Evolutionary conservation across 2,329 filamentous ascomycete species (phyloP).

Genomic region (Pseudogymnoascus sp.): DNA sequence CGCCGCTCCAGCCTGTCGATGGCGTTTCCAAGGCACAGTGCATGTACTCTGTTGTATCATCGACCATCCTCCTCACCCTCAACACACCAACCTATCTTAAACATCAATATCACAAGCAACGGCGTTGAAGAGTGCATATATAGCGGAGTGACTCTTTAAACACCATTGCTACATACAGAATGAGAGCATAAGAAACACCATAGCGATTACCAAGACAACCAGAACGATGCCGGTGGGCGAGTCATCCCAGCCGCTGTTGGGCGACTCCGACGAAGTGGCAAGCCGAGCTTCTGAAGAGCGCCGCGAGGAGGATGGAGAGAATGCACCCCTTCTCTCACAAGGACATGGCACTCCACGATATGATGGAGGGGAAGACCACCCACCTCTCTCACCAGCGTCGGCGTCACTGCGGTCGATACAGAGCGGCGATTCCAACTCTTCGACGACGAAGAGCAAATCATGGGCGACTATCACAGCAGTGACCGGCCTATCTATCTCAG

Average conservation of each 20-base stretch:
- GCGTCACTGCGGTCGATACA: conserved; percentile 30
- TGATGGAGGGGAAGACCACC: conserved; percentile 21
- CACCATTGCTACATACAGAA: not conserved
- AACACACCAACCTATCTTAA: not conserved
- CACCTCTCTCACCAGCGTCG: conserved; percentile 26
- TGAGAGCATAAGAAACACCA: not conserved
- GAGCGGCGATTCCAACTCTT: conserved; percentile 21
- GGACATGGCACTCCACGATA: conserved; percentile 19
- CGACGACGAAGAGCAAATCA: conserved; percentile 37
- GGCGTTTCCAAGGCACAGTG: conserved; percentile 4
- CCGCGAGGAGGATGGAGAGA: not conserved
- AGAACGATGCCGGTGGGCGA: not conserved
- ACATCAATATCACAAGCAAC: not conserved
- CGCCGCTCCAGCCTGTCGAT: not conserved
- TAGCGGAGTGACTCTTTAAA: not conserved
- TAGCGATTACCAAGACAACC: not conserved
- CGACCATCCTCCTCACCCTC: not conserved
- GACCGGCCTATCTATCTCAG: conserved; percentile 50
- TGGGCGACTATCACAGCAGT: conserved; percentile 79
- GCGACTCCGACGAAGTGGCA: not conserved
- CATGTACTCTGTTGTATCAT: conserved; percentile 8
- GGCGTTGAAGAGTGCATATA: not conserved
- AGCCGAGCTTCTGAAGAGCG: not conserved
- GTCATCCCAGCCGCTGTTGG: conserved; percentile 1
- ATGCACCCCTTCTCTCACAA: not conserved